These are phyloP conservation scores for Phytopythium boreale DNA, from an alignment of 352 stramenopile species.

Conservation along the genomic window DNA sequence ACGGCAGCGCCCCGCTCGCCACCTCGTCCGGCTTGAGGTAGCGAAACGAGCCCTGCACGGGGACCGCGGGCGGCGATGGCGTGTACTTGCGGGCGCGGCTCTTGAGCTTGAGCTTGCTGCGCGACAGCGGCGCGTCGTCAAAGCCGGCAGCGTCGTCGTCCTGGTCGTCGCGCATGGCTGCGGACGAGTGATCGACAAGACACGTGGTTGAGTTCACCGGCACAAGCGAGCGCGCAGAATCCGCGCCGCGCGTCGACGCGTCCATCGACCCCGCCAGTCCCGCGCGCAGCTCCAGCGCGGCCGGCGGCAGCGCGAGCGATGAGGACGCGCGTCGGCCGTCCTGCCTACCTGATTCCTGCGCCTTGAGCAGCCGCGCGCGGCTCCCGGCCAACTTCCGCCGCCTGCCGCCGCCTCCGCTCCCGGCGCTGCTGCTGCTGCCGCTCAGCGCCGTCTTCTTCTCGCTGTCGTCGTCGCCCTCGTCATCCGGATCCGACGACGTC, in stretches of 20 bases:
- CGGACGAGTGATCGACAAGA: conserved; percentile 38
- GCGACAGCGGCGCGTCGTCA: conserved; percentile 2
- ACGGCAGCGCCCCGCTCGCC: conserved; percentile 41
- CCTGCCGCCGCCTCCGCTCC: neutral
- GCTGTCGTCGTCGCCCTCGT: neutral
- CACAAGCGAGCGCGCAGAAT: neutral
- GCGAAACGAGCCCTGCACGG: conserved; percentile 48
- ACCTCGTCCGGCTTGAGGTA: conserved; percentile 86
- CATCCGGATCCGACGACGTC: neutral
- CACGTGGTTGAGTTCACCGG: conserved; percentile 56
- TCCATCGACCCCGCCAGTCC: conserved; percentile 7
- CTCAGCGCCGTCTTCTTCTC: neutral
- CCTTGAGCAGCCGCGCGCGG: neutral
- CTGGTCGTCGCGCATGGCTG: conserved; percentile 26
- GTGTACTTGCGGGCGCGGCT: conserved; percentile 20
- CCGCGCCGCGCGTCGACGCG: conserved; percentile 3
- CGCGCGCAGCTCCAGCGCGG: conserved; percentile 2
- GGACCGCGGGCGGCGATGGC: conserved; percentile 15
- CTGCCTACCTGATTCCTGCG: conserved; percentile 3
- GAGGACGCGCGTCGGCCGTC: neutral
- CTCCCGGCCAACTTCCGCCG: neutral
- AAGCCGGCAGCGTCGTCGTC: conserved; percentile 8
- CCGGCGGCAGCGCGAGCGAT: neutral
- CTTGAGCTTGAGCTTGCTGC: conserved; percentile 11
- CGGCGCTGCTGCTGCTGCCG: conserved; percentile 1